Conservation (phyloP, 139 green algal species). For the Chlorella vulgaris region DNA sequence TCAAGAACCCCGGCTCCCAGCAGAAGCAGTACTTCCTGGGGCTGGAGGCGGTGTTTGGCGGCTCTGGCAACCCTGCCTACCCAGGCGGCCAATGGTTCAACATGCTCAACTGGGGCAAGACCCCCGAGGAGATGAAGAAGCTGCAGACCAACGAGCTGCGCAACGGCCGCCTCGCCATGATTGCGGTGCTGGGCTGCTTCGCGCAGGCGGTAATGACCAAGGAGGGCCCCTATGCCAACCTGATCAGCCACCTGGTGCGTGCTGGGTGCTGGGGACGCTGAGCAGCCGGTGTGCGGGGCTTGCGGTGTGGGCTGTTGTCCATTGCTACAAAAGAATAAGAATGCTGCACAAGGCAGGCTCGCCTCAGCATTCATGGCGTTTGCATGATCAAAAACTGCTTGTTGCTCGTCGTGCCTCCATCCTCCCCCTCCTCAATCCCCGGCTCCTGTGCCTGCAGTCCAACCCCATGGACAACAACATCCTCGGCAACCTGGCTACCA, state of each 20-base stretch:
- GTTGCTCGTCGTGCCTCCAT: too few relatives aligned
- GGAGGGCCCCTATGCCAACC: slow-evolving; percentile 90
- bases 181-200: slow-evolving; percentile 74
- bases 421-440: too few relatives aligned
- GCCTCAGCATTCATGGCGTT: too few relatives aligned
- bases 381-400: too few relatives aligned
- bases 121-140: slow-evolving; percentile 76
- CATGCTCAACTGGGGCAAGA: slow-evolving; percentile 87
- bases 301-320: too few relatives aligned
- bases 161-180: slow-evolving; percentile 93
- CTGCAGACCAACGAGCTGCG: slow-evolving; percentile 96
- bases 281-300: too few relatives aligned
- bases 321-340: too few relatives aligned
- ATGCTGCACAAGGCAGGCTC: too few relatives aligned
- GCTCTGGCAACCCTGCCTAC: slow-evolving; percentile 92
- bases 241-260: slow-evolving; percentile 63
- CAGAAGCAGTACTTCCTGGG: slow-evolving; percentile 97
- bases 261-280: too few relatives aligned
- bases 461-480: slow-evolving; percentile 92
- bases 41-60: slow-evolving; percentile 84
- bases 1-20: slow-evolving; percentile 87
- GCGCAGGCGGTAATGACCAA: slow-evolving; percentile 84
- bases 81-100: slow-evolving; percentile 97
- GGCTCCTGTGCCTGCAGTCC: slow-evolving; percentile 74
- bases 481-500: slow-evolving; percentile 85